Conservation (phyloP, 805 yeast species). For the Ogataea minuta region DNA sequence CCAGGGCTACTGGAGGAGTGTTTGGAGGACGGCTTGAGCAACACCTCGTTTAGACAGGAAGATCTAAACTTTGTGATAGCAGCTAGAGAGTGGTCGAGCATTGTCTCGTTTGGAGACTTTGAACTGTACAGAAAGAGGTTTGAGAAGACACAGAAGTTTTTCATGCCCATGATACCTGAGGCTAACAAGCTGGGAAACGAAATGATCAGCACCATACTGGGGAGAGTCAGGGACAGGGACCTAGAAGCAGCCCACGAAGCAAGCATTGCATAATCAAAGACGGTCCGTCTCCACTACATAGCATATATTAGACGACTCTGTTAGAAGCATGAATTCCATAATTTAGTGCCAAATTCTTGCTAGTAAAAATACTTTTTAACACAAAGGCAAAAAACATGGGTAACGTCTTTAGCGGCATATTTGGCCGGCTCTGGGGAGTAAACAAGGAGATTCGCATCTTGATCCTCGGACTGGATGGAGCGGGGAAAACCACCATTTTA, state of each 20-base stretch:
- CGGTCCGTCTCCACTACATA: background rate
- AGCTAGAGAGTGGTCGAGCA: conserved; percentile 83
- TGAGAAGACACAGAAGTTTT: conserved; percentile 78
- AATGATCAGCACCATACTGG: conserved; percentile 79
- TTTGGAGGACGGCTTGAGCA: conserved; percentile 64
- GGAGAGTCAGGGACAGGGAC: conserved; percentile 33
- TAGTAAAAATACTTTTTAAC: conserved; percentile 1
- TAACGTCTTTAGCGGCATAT: conserved; percentile 82
- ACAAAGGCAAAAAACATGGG: conserved; percentile 54
- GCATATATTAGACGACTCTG: background rate
- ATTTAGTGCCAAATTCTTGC: background rate
- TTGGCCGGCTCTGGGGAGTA: conserved; percentile 84
- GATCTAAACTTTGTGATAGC: conserved; percentile 92
- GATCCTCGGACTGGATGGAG: conserved; percentile 92
- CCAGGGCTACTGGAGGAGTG: conserved; percentile 82
- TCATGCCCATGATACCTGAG: conserved; percentile 81
- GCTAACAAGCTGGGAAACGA: conserved; percentile 89
- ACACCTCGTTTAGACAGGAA: conserved; percentile 74
- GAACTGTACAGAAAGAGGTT: conserved; percentile 69
- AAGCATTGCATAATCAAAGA: no score
- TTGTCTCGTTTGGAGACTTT: conserved; percentile 74
- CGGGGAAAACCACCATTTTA: conserved; percentile 93
- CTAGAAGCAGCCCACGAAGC: no score
- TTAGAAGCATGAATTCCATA: no score
- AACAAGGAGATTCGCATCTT: conserved; percentile 87